Evolutionary conservation across 1,139 yeast species (phyloP), one percentile per base, ranked within the genome.

Genomic region (Magnusiomyces ingens): DNA sequence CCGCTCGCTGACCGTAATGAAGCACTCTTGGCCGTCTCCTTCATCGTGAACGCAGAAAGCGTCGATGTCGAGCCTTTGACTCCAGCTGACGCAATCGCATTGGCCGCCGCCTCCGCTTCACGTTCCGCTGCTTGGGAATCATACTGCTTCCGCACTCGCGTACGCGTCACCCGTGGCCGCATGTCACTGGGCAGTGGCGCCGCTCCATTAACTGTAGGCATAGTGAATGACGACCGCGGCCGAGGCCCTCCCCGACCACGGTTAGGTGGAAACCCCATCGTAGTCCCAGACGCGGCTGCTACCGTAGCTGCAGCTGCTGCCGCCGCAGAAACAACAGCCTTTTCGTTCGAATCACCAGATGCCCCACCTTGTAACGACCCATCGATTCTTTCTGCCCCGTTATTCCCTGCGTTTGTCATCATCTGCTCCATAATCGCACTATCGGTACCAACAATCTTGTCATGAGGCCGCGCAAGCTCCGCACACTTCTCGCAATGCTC

Each of bases 401-500:
- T n/a, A n/a, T n/a, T n/a, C n/a, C n/a, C n/a, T n/a, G n/a, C n/a
- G n/a, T n/a, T n/a, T n/a, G n/a, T n/a, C n/a, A n/a, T n/a, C n/a
- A n/a, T n/a, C n/a, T n/a, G n/a, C n/a, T n/a, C n/a, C n/a, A n/a
- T n/a, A n/a, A n/a, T n/a, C n/a, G n/a, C n/a, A n/a, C n/a, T n/a
- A n/a, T n/a, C n/a, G n/a, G n/a, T n/a, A n/a, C n/a, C 62, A 0
- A n/a, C n/a, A n/a, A n/a, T n/a, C n/a, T n/a, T n/a, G n/a, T n/a
- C n/a, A n/a, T n/a, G n/a, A n/a, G 71, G 70, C 45, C 64, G 61
- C 18, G 50, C 68, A 5, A 62, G 61, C 37, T 62, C 62, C 1
- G 90, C 85, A 69, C 93, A 85, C 36, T 76, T 80, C 46, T 74
- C 74, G 60, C 86, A 82, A 66, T 85, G 94, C 45, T 78, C 84